Conservation (phyloP, 1,284 basidiomycete genomes). For the Rhodotorula glutinis region DNA sequence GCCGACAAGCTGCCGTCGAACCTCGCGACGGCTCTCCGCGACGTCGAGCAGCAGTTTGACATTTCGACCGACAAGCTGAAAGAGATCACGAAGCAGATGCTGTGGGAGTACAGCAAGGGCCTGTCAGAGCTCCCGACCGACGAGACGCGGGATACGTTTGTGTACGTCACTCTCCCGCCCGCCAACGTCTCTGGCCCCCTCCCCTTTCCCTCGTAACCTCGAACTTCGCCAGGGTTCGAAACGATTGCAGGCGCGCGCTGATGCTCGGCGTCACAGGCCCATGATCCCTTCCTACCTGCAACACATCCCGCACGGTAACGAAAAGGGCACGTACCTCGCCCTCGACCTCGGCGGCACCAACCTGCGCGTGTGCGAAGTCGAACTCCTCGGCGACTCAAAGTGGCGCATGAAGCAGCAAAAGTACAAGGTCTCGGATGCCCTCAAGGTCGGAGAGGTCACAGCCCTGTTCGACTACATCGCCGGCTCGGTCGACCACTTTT, state of each 20-base stretch:
- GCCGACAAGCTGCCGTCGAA: slow-evolving; percentile 8
- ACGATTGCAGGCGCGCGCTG: background rate
- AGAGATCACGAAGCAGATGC: slow-evolving; percentile 71
- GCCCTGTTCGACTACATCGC: slow-evolving; percentile 92
- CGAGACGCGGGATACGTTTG: slow-evolving; percentile 41
- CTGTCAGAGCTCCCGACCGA: slow-evolving; percentile 31
- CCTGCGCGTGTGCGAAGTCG: slow-evolving; percentile 71
- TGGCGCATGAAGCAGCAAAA: slow-evolving; percentile 89
- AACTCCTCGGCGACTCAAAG: slow-evolving; percentile 79
- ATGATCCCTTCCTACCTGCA: slow-evolving; percentile 75
- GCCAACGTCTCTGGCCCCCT: too few relatives aligned
- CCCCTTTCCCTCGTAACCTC: background rate
- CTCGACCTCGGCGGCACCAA: slow-evolving; percentile 94
- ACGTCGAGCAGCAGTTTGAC: slow-evolving; percentile 66
- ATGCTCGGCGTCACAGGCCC: slow-evolving; percentile 9
- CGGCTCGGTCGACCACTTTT: slow-evolving; percentile 88
- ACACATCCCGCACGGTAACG: slow-evolving; percentile 81
- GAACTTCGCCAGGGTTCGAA: background rate
- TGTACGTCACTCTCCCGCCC: slow-evolving; percentile 22
- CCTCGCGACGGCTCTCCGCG: slow-evolving; percentile 48
- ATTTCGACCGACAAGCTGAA: slow-evolving; percentile 62
- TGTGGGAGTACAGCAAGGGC: slow-evolving; percentile 70
- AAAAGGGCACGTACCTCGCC: slow-evolving; percentile 88
- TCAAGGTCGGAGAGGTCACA: slow-evolving; percentile 83
- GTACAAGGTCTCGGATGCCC: slow-evolving; percentile 81